phyloP scores from a whole-genome alignment of 1,284 basidiomycete genomes.

The Cutaneotrichosporon sp. region DNA sequence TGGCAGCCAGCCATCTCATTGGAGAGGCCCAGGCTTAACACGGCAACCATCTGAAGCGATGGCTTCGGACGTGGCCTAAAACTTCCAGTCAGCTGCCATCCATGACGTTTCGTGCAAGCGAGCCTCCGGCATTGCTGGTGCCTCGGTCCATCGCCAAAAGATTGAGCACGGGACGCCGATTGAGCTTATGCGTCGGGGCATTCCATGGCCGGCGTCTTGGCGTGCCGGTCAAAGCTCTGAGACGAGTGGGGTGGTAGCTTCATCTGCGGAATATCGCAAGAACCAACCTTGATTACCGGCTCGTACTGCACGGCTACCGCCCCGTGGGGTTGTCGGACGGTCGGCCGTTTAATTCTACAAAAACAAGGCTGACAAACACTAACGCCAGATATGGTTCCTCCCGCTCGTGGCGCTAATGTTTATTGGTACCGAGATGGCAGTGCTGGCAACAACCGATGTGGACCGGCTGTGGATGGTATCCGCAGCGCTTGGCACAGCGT shows the following conservation, averaged over 20 bases:
- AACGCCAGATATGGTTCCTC: constrained; percentile 60
- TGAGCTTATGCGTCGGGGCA: neutral
- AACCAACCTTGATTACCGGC: neutral
- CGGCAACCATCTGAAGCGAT: neutral
- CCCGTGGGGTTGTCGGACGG: neutral
- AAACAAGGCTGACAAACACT: neutral
- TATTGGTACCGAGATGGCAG: constrained; percentile 67
- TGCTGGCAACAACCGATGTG: constrained; percentile 62
- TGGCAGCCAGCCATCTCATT: neutral
- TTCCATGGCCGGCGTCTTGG: neutral
- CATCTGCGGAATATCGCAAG: neutral
- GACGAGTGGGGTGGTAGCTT: neutral
- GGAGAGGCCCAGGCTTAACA: neutral
- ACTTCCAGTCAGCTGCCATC: neutral
- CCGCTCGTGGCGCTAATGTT: constrained; percentile 66
- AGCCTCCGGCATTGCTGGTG: neutral
- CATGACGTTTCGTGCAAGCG: neutral
- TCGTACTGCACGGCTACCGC: neutral
- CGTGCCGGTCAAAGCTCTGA: neutral
- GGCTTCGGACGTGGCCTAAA: neutral
- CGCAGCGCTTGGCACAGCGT: constrained; percentile 66
- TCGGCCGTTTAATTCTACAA: neutral
- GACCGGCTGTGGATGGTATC: constrained; percentile 72
- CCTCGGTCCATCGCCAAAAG: neutral
- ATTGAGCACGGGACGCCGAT: too few relatives aligned